These are phyloP conservation scores for Arachis monticola DNA, from an alignment of 331 rosid species.

Conservation along the genomic window DNA sequence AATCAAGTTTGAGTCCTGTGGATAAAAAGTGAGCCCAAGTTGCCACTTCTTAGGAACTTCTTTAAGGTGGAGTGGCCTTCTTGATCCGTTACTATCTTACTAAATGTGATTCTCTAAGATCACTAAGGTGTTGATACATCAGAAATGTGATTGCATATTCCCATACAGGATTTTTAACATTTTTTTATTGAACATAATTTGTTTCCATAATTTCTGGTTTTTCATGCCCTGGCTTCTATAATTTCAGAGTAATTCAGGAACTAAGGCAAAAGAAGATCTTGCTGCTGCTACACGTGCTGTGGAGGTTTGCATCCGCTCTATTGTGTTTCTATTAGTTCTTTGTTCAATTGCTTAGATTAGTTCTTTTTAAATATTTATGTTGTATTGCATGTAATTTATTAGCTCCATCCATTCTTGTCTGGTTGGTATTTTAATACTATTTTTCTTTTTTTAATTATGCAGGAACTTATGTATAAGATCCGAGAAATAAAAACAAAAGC, in stretches of 20 bases:
- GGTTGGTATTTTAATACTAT: not conserved
- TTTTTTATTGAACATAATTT: not conserved
- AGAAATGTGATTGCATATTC: not conserved
- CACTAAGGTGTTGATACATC: not conserved
- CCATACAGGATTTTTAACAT: not conserved
- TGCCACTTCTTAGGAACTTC: not conserved
- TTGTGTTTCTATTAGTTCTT: not conserved
- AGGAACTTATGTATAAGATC: conserved; percentile 98
- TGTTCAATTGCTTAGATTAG: not conserved
- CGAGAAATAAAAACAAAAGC: conserved; percentile 97
- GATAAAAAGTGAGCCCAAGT: not conserved
- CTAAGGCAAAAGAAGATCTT: conserved; percentile 97
- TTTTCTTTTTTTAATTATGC: conserved; percentile 41
- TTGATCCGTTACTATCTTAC: not conserved
- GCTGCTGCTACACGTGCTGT: conserved; percentile 95
- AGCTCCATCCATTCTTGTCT: conserved; percentile 7
- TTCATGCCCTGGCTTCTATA: conserved; percentile 44
- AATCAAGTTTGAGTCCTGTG: not conserved
- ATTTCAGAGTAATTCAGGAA: conserved; percentile 94
- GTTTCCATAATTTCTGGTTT: not conserved
- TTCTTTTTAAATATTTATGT: conserved; percentile 19
- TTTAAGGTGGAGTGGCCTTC: not conserved
- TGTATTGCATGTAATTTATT: conserved; percentile 23
- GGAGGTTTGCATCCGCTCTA: conserved; percentile 54
- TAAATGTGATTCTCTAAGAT: not conserved